Percentiles rank a stretch among this genome's conserved stretches.
These are phyloP conservation scores for Nemania sp. DNA, from an alignment of 2,329 filamentous ascomycete genomes.

Conservation along the genomic window DNA sequence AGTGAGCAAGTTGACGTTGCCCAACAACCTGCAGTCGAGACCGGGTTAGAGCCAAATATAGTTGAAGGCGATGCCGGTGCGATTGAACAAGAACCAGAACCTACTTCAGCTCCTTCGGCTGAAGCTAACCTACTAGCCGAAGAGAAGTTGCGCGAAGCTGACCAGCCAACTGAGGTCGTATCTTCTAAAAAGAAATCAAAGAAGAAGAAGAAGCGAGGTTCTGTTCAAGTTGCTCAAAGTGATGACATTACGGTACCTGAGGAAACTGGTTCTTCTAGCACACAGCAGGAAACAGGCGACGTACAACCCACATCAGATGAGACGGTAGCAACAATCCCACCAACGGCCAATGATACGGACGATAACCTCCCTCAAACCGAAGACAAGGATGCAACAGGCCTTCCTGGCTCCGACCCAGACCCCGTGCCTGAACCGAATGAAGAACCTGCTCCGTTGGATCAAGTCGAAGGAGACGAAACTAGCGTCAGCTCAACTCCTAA, in stretches of 20 bases:
- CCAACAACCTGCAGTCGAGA: conserved; percentile 5
- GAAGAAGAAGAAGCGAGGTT: conserved; percentile 30
- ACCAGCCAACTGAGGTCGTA: conserved; percentile 20
- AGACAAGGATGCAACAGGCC: conserved; percentile 11
- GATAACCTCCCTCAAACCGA: conserved; percentile 3
- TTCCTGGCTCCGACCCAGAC: conserved; percentile 14
- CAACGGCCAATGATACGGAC: not conserved
- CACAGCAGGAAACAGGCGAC: conserved; percentile 9
- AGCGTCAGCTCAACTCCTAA: conserved; percentile 15
- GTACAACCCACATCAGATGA: not conserved
- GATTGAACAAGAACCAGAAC: conserved; percentile 13
- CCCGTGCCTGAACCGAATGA: conserved; percentile 17
- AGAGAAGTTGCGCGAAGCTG: not conserved
- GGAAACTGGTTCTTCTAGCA: conserved; percentile 10
- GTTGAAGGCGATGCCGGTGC: conserved; percentile 14
- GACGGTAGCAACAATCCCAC: conserved; percentile 13
- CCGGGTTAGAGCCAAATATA: conserved; percentile 7
- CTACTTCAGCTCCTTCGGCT: not conserved
- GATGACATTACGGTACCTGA: conserved; percentile 20
- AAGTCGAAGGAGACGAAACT: conserved; percentile 21
- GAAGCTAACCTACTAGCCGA: conserved; percentile 2
- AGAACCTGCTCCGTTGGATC: conserved; percentile 15
- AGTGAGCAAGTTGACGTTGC: conserved; percentile 10
- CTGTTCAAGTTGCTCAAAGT: conserved; percentile 23
- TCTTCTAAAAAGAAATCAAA: conserved; percentile 31